A percentile compares a stretch with the other conserved stretches of the same genome.
phyloP scores from a whole-genome alignment of 768 basidiomycete species.

The Psilocybe azurescens region DNA sequence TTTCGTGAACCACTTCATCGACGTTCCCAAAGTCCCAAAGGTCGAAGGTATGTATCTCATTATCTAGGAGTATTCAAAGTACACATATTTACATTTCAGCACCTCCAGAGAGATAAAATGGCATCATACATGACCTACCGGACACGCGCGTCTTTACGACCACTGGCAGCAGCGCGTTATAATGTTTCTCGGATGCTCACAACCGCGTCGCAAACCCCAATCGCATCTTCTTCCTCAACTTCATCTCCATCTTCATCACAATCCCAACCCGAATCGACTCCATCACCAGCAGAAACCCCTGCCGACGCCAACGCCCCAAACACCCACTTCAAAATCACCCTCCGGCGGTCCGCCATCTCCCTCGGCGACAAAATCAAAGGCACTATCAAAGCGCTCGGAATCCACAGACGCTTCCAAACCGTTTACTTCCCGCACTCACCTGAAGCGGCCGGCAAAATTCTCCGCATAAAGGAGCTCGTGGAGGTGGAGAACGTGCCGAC shows the following conservation, averaged over 20 bases:
- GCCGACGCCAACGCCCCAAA: constrained; percentile 30
- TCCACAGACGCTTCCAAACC: constrained; percentile 83
- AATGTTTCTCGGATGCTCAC: constrained; percentile 18
- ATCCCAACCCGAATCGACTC: background rate
- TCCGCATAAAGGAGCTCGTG: constrained; percentile 88
- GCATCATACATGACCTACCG: constrained; percentile 14
- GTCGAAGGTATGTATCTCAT: background rate
- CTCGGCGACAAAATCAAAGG: constrained; percentile 72
- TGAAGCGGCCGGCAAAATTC: constrained; percentile 84
- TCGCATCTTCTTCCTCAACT: constrained; percentile 9
- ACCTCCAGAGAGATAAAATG: constrained; percentile 3
- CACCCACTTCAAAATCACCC: constrained; percentile 91
- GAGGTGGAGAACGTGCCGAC: constrained; percentile 85
- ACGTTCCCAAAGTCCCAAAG: too few relatives aligned
- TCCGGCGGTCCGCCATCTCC: constrained; percentile 86
- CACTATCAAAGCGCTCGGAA: constrained; percentile 82
- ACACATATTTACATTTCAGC: background rate
- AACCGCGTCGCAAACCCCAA: constrained; percentile 13
- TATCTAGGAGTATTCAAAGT: background rate
- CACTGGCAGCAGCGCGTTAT: constrained; percentile 11
- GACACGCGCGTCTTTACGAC: constrained; percentile 15
- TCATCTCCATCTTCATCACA: background rate
- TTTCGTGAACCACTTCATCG: too few relatives aligned
- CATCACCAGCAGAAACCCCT: background rate
- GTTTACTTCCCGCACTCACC: constrained; percentile 80